Evolutionary conservation across 2,329 filamentous ascomycete species (phyloP).

Genomic region (Sporothrix brunneoviolacea): DNA sequence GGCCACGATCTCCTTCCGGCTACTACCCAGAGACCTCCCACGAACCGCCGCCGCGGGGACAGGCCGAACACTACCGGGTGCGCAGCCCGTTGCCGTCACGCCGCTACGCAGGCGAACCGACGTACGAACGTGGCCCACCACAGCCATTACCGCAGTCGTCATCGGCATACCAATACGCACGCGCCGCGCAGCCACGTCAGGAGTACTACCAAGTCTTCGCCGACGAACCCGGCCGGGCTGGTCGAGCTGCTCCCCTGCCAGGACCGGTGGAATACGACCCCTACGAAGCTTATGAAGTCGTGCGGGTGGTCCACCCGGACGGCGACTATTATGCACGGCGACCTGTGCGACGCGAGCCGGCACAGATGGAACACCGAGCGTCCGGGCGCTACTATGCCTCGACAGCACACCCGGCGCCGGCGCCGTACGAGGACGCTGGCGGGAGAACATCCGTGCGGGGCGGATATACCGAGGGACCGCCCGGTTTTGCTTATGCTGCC

Average conservation of each 20-base stretch:
- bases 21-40: too few relatives aligned
- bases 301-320: slow-evolving; percentile 37
- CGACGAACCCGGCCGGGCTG: slow-evolving; percentile 24
- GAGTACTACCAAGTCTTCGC: slow-evolving; percentile 30
- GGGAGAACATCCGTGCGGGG: not conserved
- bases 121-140: too few relatives aligned
- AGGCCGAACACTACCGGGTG: slow-evolving; percentile 28
- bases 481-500: too few relatives aligned
- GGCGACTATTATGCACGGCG: slow-evolving; percentile 42
- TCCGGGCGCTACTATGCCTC: slow-evolving; percentile 12
- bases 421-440: slow-evolving; percentile 9
- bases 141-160: too few relatives aligned
- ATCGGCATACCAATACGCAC: not conserved
- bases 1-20: too few relatives aligned
- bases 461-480: not conserved
- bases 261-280: slow-evolving; percentile 25
- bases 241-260: not conserved
- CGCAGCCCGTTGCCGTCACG: slow-evolving; percentile 22
- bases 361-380: not conserved
- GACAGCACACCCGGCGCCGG: not conserved
- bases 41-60: too few relatives aligned
- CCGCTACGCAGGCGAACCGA: slow-evolving; percentile 21
- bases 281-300: slow-evolving; percentile 40
- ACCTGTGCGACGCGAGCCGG: slow-evolving; percentile 24
- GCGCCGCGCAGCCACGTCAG: not conserved